phyloP scores from a whole-genome alignment of 495 filamentous ascomycete species.

The Penicillium cosmopolitanum region DNA sequence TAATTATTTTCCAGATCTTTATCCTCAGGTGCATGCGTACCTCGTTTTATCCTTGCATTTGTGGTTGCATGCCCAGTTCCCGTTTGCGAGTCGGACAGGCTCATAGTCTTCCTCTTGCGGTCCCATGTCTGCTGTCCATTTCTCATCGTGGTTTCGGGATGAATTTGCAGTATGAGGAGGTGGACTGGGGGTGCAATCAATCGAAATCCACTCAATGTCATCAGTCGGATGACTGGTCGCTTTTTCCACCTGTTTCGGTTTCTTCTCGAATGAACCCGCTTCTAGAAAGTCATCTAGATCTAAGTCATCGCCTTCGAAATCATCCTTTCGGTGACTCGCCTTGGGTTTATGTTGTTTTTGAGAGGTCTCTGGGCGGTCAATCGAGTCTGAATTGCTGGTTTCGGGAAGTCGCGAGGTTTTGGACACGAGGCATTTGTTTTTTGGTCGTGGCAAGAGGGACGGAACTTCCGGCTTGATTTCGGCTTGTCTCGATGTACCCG shows the following conservation, averaged over 20 bases:
- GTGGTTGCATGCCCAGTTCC: slow-evolving; percentile 89
- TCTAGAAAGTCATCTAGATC: slow-evolving; percentile 59
- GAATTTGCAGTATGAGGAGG: background rate
- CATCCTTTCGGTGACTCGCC: slow-evolving; percentile 32
- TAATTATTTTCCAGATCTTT: background rate
- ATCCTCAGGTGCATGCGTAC: slow-evolving; percentile 21
- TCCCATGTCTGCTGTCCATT: slow-evolving; percentile 16
- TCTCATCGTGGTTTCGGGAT: slow-evolving; percentile 7
- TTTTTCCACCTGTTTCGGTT: slow-evolving; percentile 4
- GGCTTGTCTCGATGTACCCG: slow-evolving; percentile 72
- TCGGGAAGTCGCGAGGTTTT: background rate
- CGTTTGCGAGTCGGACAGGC: slow-evolving; percentile 69
- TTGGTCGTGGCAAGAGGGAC: slow-evolving; percentile 50
- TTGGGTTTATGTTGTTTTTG: background rate
- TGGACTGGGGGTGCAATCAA: slow-evolving; percentile 22
- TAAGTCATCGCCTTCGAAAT: slow-evolving; percentile 61
- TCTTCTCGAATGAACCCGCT: slow-evolving; percentile 27
- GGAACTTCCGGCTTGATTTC: slow-evolving; percentile 66
- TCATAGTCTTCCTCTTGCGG: slow-evolving; percentile 35
- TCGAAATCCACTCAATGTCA: slow-evolving; percentile 25
- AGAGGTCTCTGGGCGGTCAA: background rate
- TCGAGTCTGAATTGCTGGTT: background rate
- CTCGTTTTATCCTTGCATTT: slow-evolving; percentile 75
- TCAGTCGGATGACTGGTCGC: slow-evolving; percentile 2
- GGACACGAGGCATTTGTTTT: background rate